Percentiles rank a stretch among this genome's conserved stretches.
phyloP scores from a whole-genome alignment of 192 early-diverging fungal genomes.

The Coemansia umbellata region DNA sequence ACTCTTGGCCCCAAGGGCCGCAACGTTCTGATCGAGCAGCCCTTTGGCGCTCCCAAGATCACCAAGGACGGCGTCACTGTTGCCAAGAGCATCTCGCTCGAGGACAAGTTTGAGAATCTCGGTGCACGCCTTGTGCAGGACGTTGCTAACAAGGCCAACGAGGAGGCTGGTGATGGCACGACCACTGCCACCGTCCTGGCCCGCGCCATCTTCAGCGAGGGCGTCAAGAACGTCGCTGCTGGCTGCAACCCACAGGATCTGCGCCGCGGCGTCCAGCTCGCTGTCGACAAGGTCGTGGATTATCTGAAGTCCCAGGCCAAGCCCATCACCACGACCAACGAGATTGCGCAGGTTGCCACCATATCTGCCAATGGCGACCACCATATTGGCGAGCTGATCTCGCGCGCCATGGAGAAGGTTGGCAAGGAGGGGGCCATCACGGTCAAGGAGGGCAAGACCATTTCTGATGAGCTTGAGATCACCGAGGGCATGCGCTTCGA shows the following conservation, averaged over 20 bases:
- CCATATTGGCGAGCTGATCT: slow-evolving; percentile 93
- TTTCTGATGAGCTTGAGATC: slow-evolving; percentile 98
- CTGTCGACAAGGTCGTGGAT: slow-evolving; percentile 91
- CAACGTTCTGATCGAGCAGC: slow-evolving; percentile 97
- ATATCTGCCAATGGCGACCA: slow-evolving; percentile 99
- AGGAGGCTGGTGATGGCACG: slow-evolving; percentile 98
- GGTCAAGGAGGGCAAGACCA: slow-evolving; percentile 99
- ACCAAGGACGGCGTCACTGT: slow-evolving; percentile 99
- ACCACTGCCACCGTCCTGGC: slow-evolving; percentile 98
- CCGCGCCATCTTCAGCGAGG: slow-evolving; percentile 98
- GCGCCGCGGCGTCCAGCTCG: slow-evolving; percentile 88
- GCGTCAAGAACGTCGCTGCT: slow-evolving; percentile 98
- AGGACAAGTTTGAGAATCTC: slow-evolving; percentile 99
- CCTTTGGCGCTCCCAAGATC: slow-evolving; percentile 98
- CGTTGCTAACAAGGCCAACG: slow-evolving; percentile 99
- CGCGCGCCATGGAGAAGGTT: slow-evolving; percentile 99
- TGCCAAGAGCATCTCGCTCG: slow-evolving; percentile 93
- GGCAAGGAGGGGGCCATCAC: slow-evolving; percentile 99
- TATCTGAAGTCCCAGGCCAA: slow-evolving; percentile 88
- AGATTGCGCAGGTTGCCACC: slow-evolving; percentile 98
- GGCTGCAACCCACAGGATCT: slow-evolving; percentile 99
- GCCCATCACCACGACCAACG: slow-evolving; percentile 90
- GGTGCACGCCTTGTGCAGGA: slow-evolving; percentile 97
- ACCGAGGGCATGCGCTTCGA: slow-evolving; percentile 99
- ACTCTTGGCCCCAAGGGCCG: slow-evolving; percentile 99